A percentile compares a stretch with the other conserved stretches of the same genome.
These are phyloP conservation scores for Dothidotthia symphoricarpi DNA, from an alignment of 2,329 filamentous ascomycete species.

Conservation along the genomic window DNA sequence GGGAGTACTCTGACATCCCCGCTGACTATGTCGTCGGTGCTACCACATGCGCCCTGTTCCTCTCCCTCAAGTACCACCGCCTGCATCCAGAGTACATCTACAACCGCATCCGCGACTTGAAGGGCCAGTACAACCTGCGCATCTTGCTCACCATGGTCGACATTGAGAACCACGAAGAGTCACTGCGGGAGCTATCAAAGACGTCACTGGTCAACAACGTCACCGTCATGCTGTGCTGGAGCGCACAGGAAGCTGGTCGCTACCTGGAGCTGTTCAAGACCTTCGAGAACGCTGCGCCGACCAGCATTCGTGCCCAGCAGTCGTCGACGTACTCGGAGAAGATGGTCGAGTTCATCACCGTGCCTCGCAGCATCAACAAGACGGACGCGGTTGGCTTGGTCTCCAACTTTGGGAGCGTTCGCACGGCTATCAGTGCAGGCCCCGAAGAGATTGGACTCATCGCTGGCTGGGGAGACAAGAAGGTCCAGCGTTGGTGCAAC, in stretches of 20 bases:
- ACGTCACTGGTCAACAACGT: slow-evolving; percentile 90
- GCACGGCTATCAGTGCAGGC: slow-evolving; percentile 81
- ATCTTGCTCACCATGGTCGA: slow-evolving; percentile 90
- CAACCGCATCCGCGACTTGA: slow-evolving; percentile 79
- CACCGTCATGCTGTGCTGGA: slow-evolving; percentile 92
- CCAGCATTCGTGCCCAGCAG: slow-evolving; percentile 82
- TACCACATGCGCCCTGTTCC: slow-evolving; percentile 87
- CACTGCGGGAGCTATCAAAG: slow-evolving; percentile 85
- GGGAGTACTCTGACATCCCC: slow-evolving; percentile 97
- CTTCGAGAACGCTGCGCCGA: slow-evolving; percentile 80
- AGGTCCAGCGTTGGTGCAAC: slow-evolving; percentile 80
- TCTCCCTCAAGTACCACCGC: slow-evolving; percentile 95
- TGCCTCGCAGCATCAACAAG: slow-evolving; percentile 87
- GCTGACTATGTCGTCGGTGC: slow-evolving; percentile 87
- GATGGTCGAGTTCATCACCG: slow-evolving; percentile 88
- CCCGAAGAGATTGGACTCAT: slow-evolving; percentile 81
- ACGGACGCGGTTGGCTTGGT: slow-evolving; percentile 89
- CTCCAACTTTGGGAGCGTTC: slow-evolving; percentile 85
- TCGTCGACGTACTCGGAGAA: slow-evolving; percentile 80
- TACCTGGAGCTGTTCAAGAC: slow-evolving; percentile 95
- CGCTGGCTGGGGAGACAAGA: slow-evolving; percentile 93
- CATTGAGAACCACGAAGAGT: slow-evolving; percentile 90
- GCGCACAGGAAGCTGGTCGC: slow-evolving; percentile 84
- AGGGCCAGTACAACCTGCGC: slow-evolving; percentile 81
- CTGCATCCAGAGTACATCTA: slow-evolving; percentile 98